These are phyloP conservation scores for Leccinellum albellum DNA, from an alignment of 768 basidiomycete species.

Conservation along the genomic window DNA sequence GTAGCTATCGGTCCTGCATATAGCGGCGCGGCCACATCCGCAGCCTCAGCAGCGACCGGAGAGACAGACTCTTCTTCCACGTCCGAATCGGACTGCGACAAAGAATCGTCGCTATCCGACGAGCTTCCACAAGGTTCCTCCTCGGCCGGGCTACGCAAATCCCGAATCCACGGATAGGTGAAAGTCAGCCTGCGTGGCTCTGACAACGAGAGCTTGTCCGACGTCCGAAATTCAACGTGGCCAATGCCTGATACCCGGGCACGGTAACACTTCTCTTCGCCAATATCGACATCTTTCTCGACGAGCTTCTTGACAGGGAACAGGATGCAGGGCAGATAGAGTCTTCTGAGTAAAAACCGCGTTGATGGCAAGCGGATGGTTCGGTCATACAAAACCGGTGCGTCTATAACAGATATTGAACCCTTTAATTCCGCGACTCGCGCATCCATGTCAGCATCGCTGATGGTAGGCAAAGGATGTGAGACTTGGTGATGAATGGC, in stretches of 20 bases:
- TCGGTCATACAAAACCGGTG: background rate
- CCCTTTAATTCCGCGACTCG: background rate
- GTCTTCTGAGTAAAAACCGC: background rate
- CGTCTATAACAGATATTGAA: background rate
- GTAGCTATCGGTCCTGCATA: no score
- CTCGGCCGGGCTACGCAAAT: background rate
- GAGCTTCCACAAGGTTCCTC: background rate
- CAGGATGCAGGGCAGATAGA: conserved; percentile 9
- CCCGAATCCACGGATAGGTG: conserved; percentile 13
- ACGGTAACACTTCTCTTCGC: background rate
- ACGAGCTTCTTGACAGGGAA: conserved; percentile 2
- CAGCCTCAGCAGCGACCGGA: background rate
- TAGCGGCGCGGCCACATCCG: background rate
- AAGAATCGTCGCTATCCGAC: background rate
- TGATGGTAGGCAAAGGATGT: no score
- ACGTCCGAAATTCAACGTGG: background rate
- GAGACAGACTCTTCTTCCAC: no score
- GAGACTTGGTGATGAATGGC: background rate
- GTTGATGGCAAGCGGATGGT: background rate
- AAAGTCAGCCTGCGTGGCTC: conserved; percentile 1
- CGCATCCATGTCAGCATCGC: background rate
- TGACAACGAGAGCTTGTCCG: background rate
- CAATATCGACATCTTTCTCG: background rate
- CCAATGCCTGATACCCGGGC: conserved; percentile 2
- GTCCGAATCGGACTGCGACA: no score